Evolutionary conservation across 805 yeast species (phyloP), one percentile per base, ranked within the genome.

Genomic region (Saccharomycopsis sp.): DNA sequence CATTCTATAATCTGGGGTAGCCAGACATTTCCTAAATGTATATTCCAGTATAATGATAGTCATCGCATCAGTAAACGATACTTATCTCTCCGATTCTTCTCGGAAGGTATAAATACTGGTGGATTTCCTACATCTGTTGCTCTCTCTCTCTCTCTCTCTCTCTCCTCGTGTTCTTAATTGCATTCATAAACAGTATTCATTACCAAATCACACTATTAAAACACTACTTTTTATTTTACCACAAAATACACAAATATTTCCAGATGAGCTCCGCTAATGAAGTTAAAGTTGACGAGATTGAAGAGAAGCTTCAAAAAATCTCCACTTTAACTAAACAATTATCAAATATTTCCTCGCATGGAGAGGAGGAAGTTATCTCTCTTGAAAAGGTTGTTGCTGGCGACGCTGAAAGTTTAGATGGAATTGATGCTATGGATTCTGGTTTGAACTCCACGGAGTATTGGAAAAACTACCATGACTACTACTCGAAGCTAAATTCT

Each of bases 401-500:
- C 12, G n/a, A 22, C 2, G 44, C 52, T 15, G 53, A 15, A 7
- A 29, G 38, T 29, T 29, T 29, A 12, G 19, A 12, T 14, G 53
- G 52, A 14, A 55, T 17, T 14, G 61, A 56, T 2, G 52, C 41
- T 20, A 29, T 34, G 17, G 17, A 56, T 14, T 53, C 55, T 20
- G 62, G 54, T 14, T 56, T 62, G 5, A 44, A 44, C 12, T n/a
- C 19, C 12, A 17, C 22, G 20, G 49, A 58, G 47, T 61, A 61
- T 44, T 61, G 63, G 63, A 61, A 61, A 35, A 58, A 61, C 17
- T 61, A 61, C 50, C 62, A 59, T 19, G 62, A 58, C 23, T 61
- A 57, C 53, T 55, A 42, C 50, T 41, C 57, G 19, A 61, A 56
- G 50, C 55, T 61, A 29, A 29, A 25, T 2, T 51, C 55, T 7